A percentile compares a stretch with the other conserved stretches of the same genome.
These are phyloP conservation scores for Lipomyces japonicus DNA, from an alignment of 805 yeast genomes.

Conservation along the genomic window DNA sequence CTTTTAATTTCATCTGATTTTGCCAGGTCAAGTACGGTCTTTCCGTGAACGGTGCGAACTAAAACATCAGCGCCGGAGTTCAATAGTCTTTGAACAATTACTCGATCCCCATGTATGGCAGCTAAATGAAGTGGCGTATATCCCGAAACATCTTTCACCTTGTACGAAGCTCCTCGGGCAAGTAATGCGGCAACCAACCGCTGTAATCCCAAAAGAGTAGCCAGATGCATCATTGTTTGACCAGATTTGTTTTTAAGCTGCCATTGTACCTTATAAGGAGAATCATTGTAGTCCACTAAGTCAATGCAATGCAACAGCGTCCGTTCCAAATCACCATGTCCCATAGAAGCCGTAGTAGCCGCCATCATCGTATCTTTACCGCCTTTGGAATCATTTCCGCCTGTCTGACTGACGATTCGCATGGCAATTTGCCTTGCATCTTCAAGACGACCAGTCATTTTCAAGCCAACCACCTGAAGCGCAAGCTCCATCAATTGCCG, in stretches of 20 bases:
- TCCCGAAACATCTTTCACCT: constrained; percentile 73
- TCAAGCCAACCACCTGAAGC: constrained; percentile 90
- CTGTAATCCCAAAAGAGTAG: constrained; percentile 69
- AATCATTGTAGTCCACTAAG: constrained; percentile 56
- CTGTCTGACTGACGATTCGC: constrained; percentile 71
- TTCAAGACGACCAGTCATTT: constrained; percentile 93
- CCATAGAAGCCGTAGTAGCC: constrained; percentile 8
- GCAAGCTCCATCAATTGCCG: constrained; percentile 92
- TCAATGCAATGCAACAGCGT: constrained; percentile 53
- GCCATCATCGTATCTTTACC: constrained; percentile 34
- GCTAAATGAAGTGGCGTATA: constrained; percentile 88
- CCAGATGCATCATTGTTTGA: constrained; percentile 83
- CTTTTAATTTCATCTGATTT: constrained; percentile 4
- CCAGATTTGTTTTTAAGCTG: constrained; percentile 78
- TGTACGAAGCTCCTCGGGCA: constrained; percentile 54
- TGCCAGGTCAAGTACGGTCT: constrained; percentile 32
- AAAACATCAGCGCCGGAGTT: constrained; percentile 61
- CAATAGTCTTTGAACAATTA: constrained; percentile 56
- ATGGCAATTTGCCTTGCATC: constrained; percentile 93
- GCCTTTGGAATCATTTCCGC: constrained; percentile 10
- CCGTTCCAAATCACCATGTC: constrained; percentile 39
- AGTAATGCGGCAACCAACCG: constrained; percentile 61
- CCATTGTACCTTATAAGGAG: constrained; percentile 56
- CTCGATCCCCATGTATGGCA: constrained; percentile 66
- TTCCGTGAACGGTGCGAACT: constrained; percentile 50